Evolutionary conservation across 768 basidiomycete genomes (phyloP).

Genomic region (Mycena albidolilacea): DNA sequence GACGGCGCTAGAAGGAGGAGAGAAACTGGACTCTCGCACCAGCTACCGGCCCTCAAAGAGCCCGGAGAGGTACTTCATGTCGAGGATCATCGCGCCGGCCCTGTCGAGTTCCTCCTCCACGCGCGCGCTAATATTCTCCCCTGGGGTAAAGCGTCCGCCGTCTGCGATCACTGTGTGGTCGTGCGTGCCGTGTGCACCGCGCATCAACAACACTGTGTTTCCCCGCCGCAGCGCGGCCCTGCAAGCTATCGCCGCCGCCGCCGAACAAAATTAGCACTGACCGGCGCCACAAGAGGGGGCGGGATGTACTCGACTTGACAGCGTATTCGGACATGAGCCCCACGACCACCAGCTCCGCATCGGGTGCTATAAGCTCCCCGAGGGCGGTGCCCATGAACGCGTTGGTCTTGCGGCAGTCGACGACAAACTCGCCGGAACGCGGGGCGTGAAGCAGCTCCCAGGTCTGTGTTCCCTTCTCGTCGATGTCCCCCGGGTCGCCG

Average conservation of each 20-base stretch:
- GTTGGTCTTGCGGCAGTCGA: conserved; percentile 81
- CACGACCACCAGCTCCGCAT: conserved; percentile 75
- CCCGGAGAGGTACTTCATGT: conserved; percentile 74
- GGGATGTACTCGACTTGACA: conserved; percentile 57
- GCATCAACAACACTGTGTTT: conserved; percentile 75
- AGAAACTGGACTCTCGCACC: neutral
- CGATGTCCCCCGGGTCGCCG: conserved; percentile 73
- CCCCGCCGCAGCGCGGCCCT: conserved; percentile 72
- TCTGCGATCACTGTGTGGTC: conserved; percentile 76
- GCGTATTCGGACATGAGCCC: conserved; percentile 81
- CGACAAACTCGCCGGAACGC: conserved; percentile 63
- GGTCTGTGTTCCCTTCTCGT: conserved; percentile 68
- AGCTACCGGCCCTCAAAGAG: conserved; percentile 70
- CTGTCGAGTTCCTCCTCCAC: conserved; percentile 80
- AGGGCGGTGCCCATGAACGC: conserved; percentile 75
- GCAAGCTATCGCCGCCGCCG: conserved; percentile 59
- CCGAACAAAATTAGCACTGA: conserved; percentile 19
- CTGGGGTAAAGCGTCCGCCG: conserved; percentile 68
- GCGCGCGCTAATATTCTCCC: conserved; percentile 67
- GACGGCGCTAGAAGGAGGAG: too few relatives aligned
- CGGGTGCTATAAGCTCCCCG: conserved; percentile 60
- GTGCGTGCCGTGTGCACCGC: conserved; percentile 77
- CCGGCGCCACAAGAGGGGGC: neutral
- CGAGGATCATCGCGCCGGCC: conserved; percentile 74
- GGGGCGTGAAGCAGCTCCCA: conserved; percentile 76